Evolutionary conservation across 2,329 filamentous ascomycete species (phyloP), one percentile per base, ranked within the genome.

Genomic region (Fusarium decemcellulare): DNA sequence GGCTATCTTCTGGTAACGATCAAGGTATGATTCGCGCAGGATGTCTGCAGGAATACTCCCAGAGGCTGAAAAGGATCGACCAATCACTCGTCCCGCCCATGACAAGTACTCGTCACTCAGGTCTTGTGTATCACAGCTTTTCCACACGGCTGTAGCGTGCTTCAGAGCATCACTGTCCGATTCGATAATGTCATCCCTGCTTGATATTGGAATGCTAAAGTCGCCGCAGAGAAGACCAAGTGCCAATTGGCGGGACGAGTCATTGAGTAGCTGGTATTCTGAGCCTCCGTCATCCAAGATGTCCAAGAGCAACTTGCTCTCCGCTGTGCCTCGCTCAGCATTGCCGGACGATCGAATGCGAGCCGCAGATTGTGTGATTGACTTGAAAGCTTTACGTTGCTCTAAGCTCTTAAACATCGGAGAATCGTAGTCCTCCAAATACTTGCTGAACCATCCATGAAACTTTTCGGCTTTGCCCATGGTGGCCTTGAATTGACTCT

Each of bases 31-130:
- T 75, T 93, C 91, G 29, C 85, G 83, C 2, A 91, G 78, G 47
- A 92, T 82, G 51, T 87, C 87, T 37, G 83, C 77, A 15, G 90
- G 88, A 7, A 93, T 86, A 58, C 89, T 84, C 2, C 94, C 94
- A 30, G 90, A 93, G 15, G 92, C 88, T 40, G 92, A 90, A 79
- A 95, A 98, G 0, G 93, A 91, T 76, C 94, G 89, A 8, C 97
- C 96, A 46, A 98, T 84, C 3, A 95, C 92, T 67, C 91, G 88
- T 4, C 93, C 95, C 46, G 93, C 92, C 97, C 97, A 99, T 1
- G 93, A 83, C 1, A 94, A 82, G 76, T 96, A 98, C 15, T 89
- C 87, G 29, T 87, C 82, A 59, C 90, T 92, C 15, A 91, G 83
- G 2, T 87, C 82, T 39, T 86, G 83, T n/a, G 87, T 85, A 61